Base-by-base conservation (phyloP, 495 filamentous ascomycete species). In the Astrocystis sublimbata region DNA sequence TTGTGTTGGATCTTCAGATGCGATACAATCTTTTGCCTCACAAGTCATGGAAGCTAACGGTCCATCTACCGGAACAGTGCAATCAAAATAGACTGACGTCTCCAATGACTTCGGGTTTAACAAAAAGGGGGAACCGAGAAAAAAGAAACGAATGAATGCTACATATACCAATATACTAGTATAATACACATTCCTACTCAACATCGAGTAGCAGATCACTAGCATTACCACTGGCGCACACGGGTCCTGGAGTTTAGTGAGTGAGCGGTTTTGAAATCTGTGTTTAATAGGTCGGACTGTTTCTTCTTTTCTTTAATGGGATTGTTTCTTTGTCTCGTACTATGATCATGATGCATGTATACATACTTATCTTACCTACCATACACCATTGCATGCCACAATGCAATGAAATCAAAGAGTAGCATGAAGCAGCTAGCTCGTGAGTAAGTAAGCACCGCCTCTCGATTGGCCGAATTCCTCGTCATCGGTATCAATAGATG, bases 61-160 rank as follows among this genome's bases (percentile, higher is more conserved):
- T 72, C 52, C 26, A 7, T 46, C 1, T 50, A 23, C 42, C 49
- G 12, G 6, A 28, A 33, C 38, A 75, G 73, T 35, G 73, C 73
- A 50, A 75, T 75, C 61, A 75, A 75, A 54, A 65, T 67, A 73
- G 64, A 70, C 24, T 50, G 50, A 26, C 28, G 4, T 26, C 51
- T 51, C 13, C 54, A 59, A 70, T 62, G 40, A n/a, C n/a, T n/a
- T n/a, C n/a, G n/a, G n/a, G n/a, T n/a, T n/a, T n/a, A n/a, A n/a
- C n/a, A n/a, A n/a, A n/a, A n/a, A n/a, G n/a, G n/a, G n/a, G n/a
- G n/a, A n/a, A n/a, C n/a, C n/a, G n/a, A n/a, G n/a, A n/a, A n/a
- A n/a, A n/a, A n/a, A n/a, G n/a, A n/a, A 53, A 64, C 38, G 10
- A n/a, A 28, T 13, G 8, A 10, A 15, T 1, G 45, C 23, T 47